Evolutionary conservation across 163 green algal genomes (phyloP).

Genomic region (Trebouxia gelatinosa): DNA sequence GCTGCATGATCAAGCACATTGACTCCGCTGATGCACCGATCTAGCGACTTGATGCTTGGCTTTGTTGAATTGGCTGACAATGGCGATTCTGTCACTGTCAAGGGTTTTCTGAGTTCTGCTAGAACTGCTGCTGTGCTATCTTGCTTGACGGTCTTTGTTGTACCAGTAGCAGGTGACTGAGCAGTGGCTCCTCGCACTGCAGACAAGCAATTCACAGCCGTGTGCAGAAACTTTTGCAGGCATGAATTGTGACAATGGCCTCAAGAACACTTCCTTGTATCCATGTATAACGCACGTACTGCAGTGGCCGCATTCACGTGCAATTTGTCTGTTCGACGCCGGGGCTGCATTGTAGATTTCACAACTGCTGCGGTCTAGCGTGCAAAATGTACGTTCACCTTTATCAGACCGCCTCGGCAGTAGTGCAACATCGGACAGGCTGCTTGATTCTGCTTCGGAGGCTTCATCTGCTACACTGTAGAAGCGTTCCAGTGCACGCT

Average conservation of each 20-base stretch:
- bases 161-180: background rate
- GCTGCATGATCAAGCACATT: background rate
- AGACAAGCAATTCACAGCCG: no score
- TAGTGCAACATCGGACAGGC: background rate
- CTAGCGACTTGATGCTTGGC: background rate
- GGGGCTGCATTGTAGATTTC: background rate
- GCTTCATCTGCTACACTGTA: background rate
- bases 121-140: constrained; percentile 16
- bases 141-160: background rate
- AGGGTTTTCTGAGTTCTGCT: background rate
- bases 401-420: background rate
- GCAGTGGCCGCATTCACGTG: background rate
- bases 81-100: background rate
- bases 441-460: background rate
- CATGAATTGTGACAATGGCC: no score
- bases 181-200: background rate
- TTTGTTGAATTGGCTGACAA: background rate
- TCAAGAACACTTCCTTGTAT: background rate
- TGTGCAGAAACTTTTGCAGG: no score
- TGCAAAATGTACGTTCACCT: background rate
- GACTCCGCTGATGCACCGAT: constrained; percentile 5
- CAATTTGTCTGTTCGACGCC: background rate
- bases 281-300: background rate
- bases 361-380: background rate
- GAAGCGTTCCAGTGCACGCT: background rate